Evolutionary conservation across 176 grass and related monocot species (phyloP), one percentile per base, ranked within the genome.

Genomic region (Carex cristatella): DNA sequence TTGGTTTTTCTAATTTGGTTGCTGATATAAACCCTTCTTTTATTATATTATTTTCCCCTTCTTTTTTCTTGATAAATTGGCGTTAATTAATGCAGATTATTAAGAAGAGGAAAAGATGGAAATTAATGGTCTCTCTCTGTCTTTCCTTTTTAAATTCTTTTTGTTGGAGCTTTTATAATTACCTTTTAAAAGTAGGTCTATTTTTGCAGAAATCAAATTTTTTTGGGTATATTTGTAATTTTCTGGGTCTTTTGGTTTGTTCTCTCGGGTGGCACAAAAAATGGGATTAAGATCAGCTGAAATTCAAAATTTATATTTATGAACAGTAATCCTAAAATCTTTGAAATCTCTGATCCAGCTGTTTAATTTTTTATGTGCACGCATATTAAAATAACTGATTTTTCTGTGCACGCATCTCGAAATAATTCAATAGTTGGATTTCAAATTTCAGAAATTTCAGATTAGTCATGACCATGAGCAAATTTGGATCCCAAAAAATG

Each of bases 51-150:
- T 76, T 15, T 27, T 10, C 72, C 31, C 49, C 49, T 56, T 69
- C 15, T 12, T 67, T 18, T 18, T 82, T 38, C 35, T 8, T 57
- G 60, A 44, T 11, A 31, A 65, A 64, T 82, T 44, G 9, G 33
- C 28, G 19, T 30, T 7, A 18, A 64, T 53, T 53, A 67, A 69
- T 83, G 61, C 10, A 48, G 63, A 56, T 69, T 69, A 69, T 69
- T 49, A 83, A 42, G 61, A 82, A 76, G 51, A 60, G 31, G 48
- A 62, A 76, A 60, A 61, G 27, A 85, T 71, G 53, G 16, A 58
- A 62, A 54, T 42, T 40, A n/a, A 75, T 73, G 70, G 69, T 86
- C 61, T 69, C 61, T 80, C 16, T 42, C 84, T 55, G 10, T 86
- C 37, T 79, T 65, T 79, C 73, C 56, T 86, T 23, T n/a, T 8